Percentiles rank a stretch among this genome's conserved stretches.
These are phyloP conservation scores for Talaromyces nanjingensis DNA, from an alignment of 495 filamentous ascomycete species.

Conservation along the genomic window DNA sequence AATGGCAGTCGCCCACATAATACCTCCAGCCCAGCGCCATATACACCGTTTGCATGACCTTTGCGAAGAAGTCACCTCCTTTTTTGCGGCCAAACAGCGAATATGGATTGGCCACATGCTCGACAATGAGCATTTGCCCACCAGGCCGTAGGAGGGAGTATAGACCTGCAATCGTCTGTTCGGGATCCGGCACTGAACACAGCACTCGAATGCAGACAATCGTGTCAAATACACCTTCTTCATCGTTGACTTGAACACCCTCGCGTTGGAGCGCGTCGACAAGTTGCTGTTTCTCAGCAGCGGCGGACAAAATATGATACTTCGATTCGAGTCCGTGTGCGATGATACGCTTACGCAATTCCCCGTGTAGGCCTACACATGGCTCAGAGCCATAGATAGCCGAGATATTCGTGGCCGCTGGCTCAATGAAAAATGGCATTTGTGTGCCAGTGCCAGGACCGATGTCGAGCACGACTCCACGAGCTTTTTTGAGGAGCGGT, in stretches of 20 bases:
- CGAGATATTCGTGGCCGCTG: slow-evolving; percentile 30
- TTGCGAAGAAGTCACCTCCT: slow-evolving; percentile 45
- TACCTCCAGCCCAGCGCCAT: slow-evolving; percentile 29
- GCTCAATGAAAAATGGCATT: slow-evolving; percentile 35
- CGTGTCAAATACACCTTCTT: slow-evolving; percentile 53
- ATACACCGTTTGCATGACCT: slow-evolving; percentile 32
- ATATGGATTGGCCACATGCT: slow-evolving; percentile 55
- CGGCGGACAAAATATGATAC: slow-evolving; percentile 59
- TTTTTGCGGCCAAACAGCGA: slow-evolving; percentile 23
- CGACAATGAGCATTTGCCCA: slow-evolving; percentile 60
- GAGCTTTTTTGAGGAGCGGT: slow-evolving; percentile 25
- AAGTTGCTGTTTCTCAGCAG: slow-evolving; percentile 48
- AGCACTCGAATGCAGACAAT: slow-evolving; percentile 65
- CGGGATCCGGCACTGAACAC: slow-evolving; percentile 62
- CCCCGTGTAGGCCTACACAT: slow-evolving; percentile 46
- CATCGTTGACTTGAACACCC: slow-evolving; percentile 23
- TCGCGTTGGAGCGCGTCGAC: slow-evolving; percentile 28
- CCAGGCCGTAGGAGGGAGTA: slow-evolving; percentile 60
- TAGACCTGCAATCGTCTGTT: slow-evolving; percentile 47
- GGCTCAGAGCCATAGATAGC: slow-evolving; percentile 66
- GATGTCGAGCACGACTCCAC: slow-evolving; percentile 39
- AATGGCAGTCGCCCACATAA: slow-evolving; percentile 53
- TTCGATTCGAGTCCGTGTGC: slow-evolving; percentile 46
- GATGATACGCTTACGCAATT: slow-evolving; percentile 37
- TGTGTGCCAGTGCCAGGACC: slow-evolving; percentile 45